Evolutionary conservation across 129 eudicot species (phyloP).

Genomic region (Kitagawia praeruptora): DNA sequence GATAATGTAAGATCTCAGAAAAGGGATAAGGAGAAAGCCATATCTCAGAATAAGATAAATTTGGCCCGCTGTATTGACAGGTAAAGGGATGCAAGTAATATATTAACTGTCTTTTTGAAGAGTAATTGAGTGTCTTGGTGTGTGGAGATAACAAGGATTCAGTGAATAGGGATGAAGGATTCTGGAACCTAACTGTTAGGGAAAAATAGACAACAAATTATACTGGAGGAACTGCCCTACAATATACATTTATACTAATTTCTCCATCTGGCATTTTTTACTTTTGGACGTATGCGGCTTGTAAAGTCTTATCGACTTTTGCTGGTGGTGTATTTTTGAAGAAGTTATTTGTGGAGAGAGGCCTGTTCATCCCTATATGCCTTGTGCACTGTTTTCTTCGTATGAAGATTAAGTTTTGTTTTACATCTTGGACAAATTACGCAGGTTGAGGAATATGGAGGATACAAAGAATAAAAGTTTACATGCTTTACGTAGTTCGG

Average conservation of each 20-base stretch:
- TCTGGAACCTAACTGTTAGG: neutral
- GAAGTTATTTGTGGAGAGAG: neutral
- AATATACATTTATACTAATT: neutral
- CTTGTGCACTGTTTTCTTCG: neutral
- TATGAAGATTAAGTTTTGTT: neutral
- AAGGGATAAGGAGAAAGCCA: constrained; percentile 40
- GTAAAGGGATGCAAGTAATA: constrained; percentile 17
- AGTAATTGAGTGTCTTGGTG: neutral
- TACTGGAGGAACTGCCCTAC: neutral
- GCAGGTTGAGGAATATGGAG: constrained; percentile 74
- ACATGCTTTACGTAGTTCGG: constrained; percentile 51
- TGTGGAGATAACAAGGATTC: neutral
- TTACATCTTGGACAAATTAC: neutral
- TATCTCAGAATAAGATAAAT: constrained; percentile 21
- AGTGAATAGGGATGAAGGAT: neutral
- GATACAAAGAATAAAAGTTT: constrained; percentile 57
- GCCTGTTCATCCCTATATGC: neutral
- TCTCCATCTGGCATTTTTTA: neutral
- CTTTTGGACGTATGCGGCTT: neutral
- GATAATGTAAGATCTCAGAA: constrained; percentile 42
- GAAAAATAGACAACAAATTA: neutral
- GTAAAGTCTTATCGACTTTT: neutral
- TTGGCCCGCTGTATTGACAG: constrained; percentile 38
- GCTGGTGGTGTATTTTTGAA: neutral
- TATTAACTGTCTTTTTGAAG: neutral